phyloP scores from a whole-genome alignment of 805 yeast species.

The Starmera caribaea region DNA sequence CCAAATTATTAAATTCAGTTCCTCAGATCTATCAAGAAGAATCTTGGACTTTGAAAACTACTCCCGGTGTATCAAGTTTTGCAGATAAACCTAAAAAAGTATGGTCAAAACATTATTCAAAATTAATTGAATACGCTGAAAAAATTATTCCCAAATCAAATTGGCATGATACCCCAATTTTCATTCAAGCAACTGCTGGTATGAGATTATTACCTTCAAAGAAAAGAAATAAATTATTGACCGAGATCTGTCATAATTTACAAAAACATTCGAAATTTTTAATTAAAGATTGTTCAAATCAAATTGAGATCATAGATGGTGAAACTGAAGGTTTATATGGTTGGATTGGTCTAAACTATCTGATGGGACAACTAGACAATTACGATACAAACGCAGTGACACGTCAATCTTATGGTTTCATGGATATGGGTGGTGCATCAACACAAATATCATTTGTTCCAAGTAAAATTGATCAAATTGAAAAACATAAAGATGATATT shows the following conservation, averaged over 20 bases:
- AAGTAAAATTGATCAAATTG: conserved; percentile 44
- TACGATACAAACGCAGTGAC: conserved; percentile 25
- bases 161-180: conserved; percentile 69
- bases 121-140: conserved; percentile 60
- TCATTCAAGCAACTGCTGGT: conserved; percentile 93
- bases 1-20: conserved; percentile 39
- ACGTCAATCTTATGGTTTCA: conserved; percentile 74
- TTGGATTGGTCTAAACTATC: conserved; percentile 86
- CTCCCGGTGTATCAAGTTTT: conserved; percentile 80
- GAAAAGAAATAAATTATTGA: conserved; percentile 43
- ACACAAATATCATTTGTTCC: conserved; percentile 95
- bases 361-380: conserved; percentile 54
- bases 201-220: conserved; percentile 67
- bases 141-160: conserved; percentile 54
- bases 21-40: conserved; percentile 57
- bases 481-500: conserved; percentile 64
- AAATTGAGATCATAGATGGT: conserved; percentile 85
- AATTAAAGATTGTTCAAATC: conserved; percentile 48
- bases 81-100: conserved; percentile 41
- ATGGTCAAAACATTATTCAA: conserved; percentile 63
- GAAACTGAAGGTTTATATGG: conserved; percentile 93
- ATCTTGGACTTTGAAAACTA: conserved; percentile 61
- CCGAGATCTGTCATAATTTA: conserved; percentile 50
- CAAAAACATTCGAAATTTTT: conserved; percentile 45
- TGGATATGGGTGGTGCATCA: conserved; percentile 99